Conservation (phyloP, 2,329 filamentous ascomycete genomes). For the Phialophora tarda region DNA sequence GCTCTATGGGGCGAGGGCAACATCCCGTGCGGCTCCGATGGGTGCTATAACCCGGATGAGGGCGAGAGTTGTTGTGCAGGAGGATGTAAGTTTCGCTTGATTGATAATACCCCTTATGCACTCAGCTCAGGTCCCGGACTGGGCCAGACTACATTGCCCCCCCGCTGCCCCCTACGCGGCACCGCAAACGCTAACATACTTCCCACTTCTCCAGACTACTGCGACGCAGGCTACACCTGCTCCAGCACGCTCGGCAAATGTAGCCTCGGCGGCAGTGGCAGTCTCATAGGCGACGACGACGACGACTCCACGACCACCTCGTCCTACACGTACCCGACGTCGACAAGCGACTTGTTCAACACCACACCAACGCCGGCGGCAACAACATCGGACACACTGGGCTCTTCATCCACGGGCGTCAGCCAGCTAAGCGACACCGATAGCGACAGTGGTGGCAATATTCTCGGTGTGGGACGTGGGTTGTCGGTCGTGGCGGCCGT, state of each 20-base stretch:
- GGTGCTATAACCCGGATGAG: conserved; percentile 28
- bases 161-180: too few relatives aligned
- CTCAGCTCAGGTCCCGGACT: neutral
- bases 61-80: conserved; percentile 28
- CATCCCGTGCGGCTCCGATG: conserved; percentile 24
- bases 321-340: neutral
- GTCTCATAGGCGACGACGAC: neutral
- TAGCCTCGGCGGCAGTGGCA: conserved; percentile 4
- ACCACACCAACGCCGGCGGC: neutral
- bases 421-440: neutral
- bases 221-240: conserved; percentile 25
- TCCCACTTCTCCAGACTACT: conserved; percentile 14
- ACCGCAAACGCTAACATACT: neutral
- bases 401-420: neutral
- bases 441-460: neutral
- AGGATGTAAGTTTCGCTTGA: conserved; percentile 20
- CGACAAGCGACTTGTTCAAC: neutral
- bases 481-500: neutral
- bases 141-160: neutral
- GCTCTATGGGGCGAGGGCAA: conserved; percentile 21
- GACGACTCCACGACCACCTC: conserved; percentile 1
- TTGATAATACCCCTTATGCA: too few relatives aligned
- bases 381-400: neutral
- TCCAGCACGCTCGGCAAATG: conserved; percentile 27
- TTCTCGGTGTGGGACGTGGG: neutral